These are phyloP conservation scores for Rhinocladiella mackenziei DNA, from an alignment of 2,329 filamentous ascomycete genomes.

Conservation along the genomic window DNA sequence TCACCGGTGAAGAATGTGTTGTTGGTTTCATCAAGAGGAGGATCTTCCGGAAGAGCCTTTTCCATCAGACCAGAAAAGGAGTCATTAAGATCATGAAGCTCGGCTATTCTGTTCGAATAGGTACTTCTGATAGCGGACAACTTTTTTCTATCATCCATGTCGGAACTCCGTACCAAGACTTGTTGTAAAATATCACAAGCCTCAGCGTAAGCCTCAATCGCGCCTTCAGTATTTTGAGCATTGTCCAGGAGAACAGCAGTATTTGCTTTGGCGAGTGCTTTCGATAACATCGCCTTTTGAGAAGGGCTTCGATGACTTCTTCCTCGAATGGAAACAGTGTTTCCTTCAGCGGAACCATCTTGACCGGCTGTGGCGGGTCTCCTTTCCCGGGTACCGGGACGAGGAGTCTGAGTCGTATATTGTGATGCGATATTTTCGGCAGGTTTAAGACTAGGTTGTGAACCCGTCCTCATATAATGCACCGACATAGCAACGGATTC, in stretches of 20 bases:
- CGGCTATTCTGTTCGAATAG: slow-evolving; percentile 84
- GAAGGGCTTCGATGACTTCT: slow-evolving; percentile 53
- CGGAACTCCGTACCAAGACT: slow-evolving; percentile 78
- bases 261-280: slow-evolving; percentile 90
- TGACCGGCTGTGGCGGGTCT: slow-evolving; percentile 5
- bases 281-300: slow-evolving; percentile 95
- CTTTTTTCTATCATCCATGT: slow-evolving; percentile 82
- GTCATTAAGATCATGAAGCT: slow-evolving; percentile 68
- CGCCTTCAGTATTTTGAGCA: slow-evolving; percentile 88
- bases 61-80: slow-evolving; percentile 50
- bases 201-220: slow-evolving; percentile 83
- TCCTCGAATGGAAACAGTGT: slow-evolving; percentile 17
- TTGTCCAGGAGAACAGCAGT: slow-evolving; percentile 94
- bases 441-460: slow-evolving; percentile 2
- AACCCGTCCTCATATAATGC: slow-evolving; percentile 22
- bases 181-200: slow-evolving; percentile 84
- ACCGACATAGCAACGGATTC: slow-evolving; percentile 25
- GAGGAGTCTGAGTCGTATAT: slow-evolving; percentile 11
- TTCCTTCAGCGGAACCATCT: not conserved
- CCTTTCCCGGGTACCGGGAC: slow-evolving; percentile 12
- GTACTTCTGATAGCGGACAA: slow-evolving; percentile 88
- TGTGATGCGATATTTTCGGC: slow-evolving; percentile 15
- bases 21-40: slow-evolving; percentile 57
- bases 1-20: slow-evolving; percentile 20
- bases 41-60: slow-evolving; percentile 72